phyloP scores from a whole-genome alignment of 78 protist genomes.

The Dictyostelium discoideum region DNA sequence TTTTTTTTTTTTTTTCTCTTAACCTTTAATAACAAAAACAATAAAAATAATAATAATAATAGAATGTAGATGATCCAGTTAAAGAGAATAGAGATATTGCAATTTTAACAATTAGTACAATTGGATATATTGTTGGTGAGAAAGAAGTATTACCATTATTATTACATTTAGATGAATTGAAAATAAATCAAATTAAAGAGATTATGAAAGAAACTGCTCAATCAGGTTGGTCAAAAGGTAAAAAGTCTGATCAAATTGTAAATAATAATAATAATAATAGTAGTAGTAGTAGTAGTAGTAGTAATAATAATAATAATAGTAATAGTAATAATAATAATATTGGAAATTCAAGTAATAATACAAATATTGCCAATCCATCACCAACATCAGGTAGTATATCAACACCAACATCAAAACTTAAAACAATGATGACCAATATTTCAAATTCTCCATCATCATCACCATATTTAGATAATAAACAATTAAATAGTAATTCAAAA shows the following conservation, averaged over 20 bases:
- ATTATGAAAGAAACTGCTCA: slow-evolving; percentile 20
- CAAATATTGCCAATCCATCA: background rate
- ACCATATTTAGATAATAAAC: slow-evolving; percentile 11
- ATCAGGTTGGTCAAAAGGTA: slow-evolving; percentile 58
- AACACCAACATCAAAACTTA: background rate
- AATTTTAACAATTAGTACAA: slow-evolving; percentile 24
- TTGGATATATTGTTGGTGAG: slow-evolving; percentile 12
- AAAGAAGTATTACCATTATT: slow-evolving; percentile 56
- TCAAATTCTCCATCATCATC: background rate
- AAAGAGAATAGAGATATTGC: slow-evolving; percentile 64
- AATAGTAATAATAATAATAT: background rate
- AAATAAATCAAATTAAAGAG: slow-evolving; percentile 8
- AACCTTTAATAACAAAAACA: background rate
- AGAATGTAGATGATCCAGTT: slow-evolving; percentile 29
- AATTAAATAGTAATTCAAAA: background rate
- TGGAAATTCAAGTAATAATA: background rate
- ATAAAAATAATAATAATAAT: background rate
- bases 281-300: background rate
- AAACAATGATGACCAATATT: background rate
- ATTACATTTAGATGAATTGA: slow-evolving; percentile 14
- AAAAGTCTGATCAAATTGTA: slow-evolving; percentile 8
- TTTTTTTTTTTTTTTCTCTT: too few relatives aligned
- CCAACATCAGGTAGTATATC: background rate
- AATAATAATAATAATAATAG: background rate
- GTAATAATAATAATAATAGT: background rate